Evolutionary conservation across 2,329 filamentous ascomycete species (phyloP).

Genomic region (Sporothrix dimorphospora): DNA sequence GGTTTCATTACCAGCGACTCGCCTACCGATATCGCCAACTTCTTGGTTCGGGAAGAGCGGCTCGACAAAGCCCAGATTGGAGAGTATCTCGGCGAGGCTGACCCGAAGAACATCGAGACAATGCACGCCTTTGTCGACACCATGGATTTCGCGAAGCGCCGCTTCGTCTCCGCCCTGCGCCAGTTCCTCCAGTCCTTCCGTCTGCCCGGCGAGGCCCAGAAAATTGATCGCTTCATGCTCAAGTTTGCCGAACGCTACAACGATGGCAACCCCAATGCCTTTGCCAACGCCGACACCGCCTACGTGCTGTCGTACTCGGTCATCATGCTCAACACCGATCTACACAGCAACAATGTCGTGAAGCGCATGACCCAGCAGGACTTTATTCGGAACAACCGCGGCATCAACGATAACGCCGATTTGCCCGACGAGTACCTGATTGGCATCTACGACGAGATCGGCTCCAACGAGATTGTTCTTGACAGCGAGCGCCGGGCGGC

Average conservation of each 20-base stretch:
- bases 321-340: conserved; percentile 93
- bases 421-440: conserved; percentile 89
- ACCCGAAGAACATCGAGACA: conserved; percentile 89
- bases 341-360: conserved; percentile 84
- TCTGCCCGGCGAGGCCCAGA: conserved; percentile 92
- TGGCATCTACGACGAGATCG: conserved; percentile 91
- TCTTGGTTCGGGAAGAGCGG: conserved; percentile 78
- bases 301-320: conserved; percentile 97
- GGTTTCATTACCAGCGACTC: conserved; percentile 83
- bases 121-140: conserved; percentile 98
- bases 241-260: conserved; percentile 98
- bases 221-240: conserved; percentile 99
- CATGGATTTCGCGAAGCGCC: conserved; percentile 90
- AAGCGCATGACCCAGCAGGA: conserved; percentile 93
- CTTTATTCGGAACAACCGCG: conserved; percentile 98
- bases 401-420: conserved; percentile 96
- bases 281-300: conserved; percentile 96
- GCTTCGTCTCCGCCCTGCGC: conserved; percentile 89
- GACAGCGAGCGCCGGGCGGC: conserved; percentile 90
- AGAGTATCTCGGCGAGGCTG: conserved; percentile 92
- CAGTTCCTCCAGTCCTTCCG: conserved; percentile 94
- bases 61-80: conserved; percentile 91
- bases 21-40: conserved; percentile 80
- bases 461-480: conserved; percentile 87
- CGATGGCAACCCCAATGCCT: conserved; percentile 92